phyloP scores from a whole-genome alignment of 2,329 filamentous ascomycete species.

The Lachnellula hyalina region DNA sequence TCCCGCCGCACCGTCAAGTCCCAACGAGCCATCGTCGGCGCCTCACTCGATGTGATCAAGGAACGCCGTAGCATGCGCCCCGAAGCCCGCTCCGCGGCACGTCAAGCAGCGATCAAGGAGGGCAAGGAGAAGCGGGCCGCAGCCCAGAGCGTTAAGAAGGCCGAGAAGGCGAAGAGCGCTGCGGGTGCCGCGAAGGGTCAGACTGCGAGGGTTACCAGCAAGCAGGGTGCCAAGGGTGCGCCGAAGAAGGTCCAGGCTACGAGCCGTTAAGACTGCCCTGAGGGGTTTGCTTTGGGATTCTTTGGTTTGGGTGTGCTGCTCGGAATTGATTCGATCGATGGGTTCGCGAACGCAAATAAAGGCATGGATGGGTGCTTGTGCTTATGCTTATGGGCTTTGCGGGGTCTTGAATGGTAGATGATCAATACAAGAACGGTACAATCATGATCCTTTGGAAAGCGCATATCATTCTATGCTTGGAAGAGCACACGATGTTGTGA shows the following conservation, averaged over 20 bases:
- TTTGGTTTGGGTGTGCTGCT: not conserved
- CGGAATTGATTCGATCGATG: constrained; percentile 10
- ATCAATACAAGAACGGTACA: constrained; percentile 29
- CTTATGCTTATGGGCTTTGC: constrained; percentile 24
- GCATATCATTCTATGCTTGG: no score
- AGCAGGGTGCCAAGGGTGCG: constrained; percentile 94
- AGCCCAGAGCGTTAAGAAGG: constrained; percentile 89
- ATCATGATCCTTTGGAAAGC: constrained; percentile 31
- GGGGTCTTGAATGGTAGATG: constrained; percentile 29
- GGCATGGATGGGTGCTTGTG: constrained; percentile 17
- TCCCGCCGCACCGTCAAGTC: constrained; percentile 96
- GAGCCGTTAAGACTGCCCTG: constrained; percentile 61
- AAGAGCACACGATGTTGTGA: no score
- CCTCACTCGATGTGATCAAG: constrained; percentile 99
- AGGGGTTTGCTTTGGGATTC: constrained; percentile 3
- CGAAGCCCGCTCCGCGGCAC: constrained; percentile 89
- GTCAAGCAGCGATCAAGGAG: constrained; percentile 86
- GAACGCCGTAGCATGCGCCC: constrained; percentile 93
- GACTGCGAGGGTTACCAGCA: constrained; percentile 77
- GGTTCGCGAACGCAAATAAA: not conserved
- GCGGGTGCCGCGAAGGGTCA: constrained; percentile 70
- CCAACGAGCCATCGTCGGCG: constrained; percentile 98
- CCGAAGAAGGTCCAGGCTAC: constrained; percentile 79
- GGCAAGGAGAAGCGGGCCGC: constrained; percentile 98
- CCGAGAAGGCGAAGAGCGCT: constrained; percentile 95